Percentiles rank a stretch among this genome's conserved stretches.
Evolutionary conservation across 257 asterid genomes (phyloP).

Genomic region (Fraxinus cuspidata): DNA sequence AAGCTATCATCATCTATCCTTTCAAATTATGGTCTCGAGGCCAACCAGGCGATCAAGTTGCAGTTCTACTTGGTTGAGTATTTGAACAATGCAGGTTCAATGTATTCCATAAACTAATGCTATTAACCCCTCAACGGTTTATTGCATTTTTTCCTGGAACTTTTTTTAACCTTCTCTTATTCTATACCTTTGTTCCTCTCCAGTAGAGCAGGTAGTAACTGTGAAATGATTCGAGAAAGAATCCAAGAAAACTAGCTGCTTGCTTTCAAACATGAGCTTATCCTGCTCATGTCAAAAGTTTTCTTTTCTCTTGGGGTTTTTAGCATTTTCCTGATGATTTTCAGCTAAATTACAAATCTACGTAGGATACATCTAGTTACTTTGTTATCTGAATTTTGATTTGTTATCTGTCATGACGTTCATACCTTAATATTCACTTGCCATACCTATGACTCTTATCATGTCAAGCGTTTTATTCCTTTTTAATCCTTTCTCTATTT

Average conservation of each 20-base stretch:
- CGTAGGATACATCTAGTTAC: conserved; percentile 11
- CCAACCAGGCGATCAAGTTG: conserved; percentile 12
- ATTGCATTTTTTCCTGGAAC: conserved; percentile 6
- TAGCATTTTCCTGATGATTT: conserved; percentile 12
- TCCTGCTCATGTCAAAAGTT: conserved; percentile 18
- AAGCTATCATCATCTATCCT: neutral
- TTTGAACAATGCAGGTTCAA: conserved; percentile 14
- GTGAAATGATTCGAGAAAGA: neutral
- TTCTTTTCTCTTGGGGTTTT: conserved; percentile 19
- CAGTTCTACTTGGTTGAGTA: conserved; percentile 12
- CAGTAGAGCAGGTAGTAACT: neutral
- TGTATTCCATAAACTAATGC: conserved; percentile 19
- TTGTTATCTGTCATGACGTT: conserved; percentile 2
- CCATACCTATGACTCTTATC: neutral
- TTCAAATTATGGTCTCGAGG: conserved; percentile 21
- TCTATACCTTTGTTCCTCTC: conserved; percentile 5
- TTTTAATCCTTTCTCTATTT: conserved; percentile 18
- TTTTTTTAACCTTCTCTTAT: neutral
- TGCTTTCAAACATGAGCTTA: conserved; percentile 10
- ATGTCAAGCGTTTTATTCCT: conserved; percentile 8
- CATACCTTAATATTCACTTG: neutral
- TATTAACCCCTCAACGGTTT: conserved; percentile 4
- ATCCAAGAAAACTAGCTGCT: conserved; percentile 15
- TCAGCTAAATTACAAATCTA: conserved; percentile 13
- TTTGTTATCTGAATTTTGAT: conserved; percentile 19